These are phyloP conservation scores for Adansonia madagascariensis DNA, from an alignment of 441 rosid genomes.

Conservation along the genomic window DNA sequence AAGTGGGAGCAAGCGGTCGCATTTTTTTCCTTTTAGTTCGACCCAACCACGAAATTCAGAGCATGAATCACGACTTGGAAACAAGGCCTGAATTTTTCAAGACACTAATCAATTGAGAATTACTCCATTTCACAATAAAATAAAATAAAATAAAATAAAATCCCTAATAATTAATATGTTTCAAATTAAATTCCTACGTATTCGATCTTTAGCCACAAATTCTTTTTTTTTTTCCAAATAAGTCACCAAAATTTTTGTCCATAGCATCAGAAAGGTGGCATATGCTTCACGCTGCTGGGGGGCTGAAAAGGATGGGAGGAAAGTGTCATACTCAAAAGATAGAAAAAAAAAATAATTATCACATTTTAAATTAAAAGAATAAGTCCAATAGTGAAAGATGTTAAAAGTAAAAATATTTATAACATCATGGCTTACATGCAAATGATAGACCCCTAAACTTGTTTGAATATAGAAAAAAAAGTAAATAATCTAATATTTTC, in stretches of 20 bases:
- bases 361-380: not conserved
- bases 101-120: not conserved
- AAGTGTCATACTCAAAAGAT: not conserved
- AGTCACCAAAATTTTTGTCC: not conserved
- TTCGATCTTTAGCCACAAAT: not conserved
- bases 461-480: not conserved
- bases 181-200: not conserved
- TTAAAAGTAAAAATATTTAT: not conserved
- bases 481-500: not conserved
- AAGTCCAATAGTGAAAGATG: not conserved
- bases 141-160: too few relatives aligned
- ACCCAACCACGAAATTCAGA: not conserved
- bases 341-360: not conserved
- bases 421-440: not conserved
- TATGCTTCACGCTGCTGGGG: not conserved
- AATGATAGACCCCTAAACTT: not conserved
- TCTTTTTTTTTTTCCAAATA: not conserved
- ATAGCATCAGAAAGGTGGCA: not conserved
- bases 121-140: not conserved
- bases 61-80: not conserved
- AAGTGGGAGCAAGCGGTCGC: not conserved
- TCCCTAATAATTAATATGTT: not conserved
- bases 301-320: slow-evolving; percentile 10
- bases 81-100: not conserved
- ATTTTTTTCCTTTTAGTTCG: not conserved